These are phyloP conservation scores for Coemansia erecta DNA, from an alignment of 192 early-diverging fungal genomes.

Conservation along the genomic window DNA sequence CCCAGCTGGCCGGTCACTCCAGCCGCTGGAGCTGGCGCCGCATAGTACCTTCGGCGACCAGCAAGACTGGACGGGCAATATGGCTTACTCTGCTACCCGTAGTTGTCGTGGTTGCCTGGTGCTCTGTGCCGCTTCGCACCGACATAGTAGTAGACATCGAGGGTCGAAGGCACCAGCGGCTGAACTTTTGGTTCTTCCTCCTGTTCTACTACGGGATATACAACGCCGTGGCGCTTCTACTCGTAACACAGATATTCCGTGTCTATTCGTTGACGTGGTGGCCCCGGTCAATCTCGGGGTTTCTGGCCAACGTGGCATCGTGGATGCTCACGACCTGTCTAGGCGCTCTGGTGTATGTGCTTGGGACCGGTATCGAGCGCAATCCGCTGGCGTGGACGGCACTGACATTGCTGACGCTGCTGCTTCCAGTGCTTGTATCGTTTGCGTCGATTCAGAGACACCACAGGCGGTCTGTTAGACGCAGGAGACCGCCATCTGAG, in stretches of 20 bases:
- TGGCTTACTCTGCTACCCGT: conserved; percentile 56
- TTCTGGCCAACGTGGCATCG: conserved; percentile 62
- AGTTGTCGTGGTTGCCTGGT: conserved; percentile 56
- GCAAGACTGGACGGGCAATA: conserved; percentile 35
- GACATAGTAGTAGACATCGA: conserved; percentile 19
- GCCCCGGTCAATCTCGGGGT: conserved; percentile 64
- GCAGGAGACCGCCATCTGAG: conserved; percentile 45
- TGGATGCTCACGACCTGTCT: conserved; percentile 63
- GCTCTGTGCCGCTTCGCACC: conserved; percentile 56
- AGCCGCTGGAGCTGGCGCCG: conserved; percentile 37
- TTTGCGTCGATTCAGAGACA: conserved; percentile 57
- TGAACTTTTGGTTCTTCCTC: conserved; percentile 81
- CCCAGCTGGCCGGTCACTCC: neutral
- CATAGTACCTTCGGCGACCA: conserved; percentile 50
- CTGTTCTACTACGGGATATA: conserved; percentile 76
- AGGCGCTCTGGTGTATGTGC: conserved; percentile 59
- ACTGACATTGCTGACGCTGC: conserved; percentile 70
- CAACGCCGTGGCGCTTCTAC: conserved; percentile 67
- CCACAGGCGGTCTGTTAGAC: conserved; percentile 45
- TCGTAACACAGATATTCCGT: conserved; percentile 76
- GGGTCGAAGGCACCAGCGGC: conserved; percentile 11
- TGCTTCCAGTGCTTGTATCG: conserved; percentile 65
- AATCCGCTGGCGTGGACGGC: conserved; percentile 66
- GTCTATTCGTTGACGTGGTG: conserved; percentile 80
- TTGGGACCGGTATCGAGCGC: conserved; percentile 53